Percentiles rank a stretch among this genome's conserved stretches.
Evolutionary conservation across 495 filamentous ascomycete species (phyloP).

Genomic region (Polyplosphaeria fusca): DNA sequence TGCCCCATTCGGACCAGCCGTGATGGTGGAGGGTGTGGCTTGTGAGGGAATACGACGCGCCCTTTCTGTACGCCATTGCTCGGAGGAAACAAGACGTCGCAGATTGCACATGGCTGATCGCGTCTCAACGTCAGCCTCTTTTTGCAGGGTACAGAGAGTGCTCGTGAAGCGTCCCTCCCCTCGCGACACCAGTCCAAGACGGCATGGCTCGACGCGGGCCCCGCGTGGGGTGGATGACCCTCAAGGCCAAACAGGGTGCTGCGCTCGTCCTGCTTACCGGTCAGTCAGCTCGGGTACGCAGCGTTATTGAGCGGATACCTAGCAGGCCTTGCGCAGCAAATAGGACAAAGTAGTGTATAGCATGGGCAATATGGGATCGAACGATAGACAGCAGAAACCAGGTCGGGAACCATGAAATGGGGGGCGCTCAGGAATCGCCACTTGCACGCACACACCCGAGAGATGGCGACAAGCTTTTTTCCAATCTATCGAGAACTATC

Average conservation of each 20-base stretch:
- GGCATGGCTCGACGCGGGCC: background rate
- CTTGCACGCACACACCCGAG: too few relatives aligned
- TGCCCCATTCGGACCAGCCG: background rate
- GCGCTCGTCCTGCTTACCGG: too few relatives aligned
- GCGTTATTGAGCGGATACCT: background rate
- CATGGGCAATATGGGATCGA: too few relatives aligned
- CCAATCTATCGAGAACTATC: too few relatives aligned
- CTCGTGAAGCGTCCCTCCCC: too few relatives aligned
- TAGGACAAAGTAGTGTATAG: too few relatives aligned
- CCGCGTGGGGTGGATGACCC: background rate
- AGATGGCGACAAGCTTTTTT: too few relatives aligned
- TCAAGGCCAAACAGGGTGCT: background rate
- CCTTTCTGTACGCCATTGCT: conserved; percentile 2
- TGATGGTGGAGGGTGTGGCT: background rate
- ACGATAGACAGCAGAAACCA: too few relatives aligned
- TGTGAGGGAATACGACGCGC: conserved; percentile 1
- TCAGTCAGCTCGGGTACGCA: background rate
- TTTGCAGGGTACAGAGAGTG: background rate
- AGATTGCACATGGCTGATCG: conserved; percentile 15
- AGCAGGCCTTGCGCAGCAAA: too few relatives aligned
- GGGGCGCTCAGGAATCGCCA: too few relatives aligned
- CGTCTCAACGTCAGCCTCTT: conserved; percentile 24
- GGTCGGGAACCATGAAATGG: too few relatives aligned
- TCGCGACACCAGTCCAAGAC: background rate
- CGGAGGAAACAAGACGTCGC: conserved; percentile 9